Percentiles rank a stretch among this genome's conserved stretches.
These are phyloP conservation scores for Tephrocybe sp. DNA, from an alignment of 768 basidiomycete species.

Conservation along the genomic window DNA sequence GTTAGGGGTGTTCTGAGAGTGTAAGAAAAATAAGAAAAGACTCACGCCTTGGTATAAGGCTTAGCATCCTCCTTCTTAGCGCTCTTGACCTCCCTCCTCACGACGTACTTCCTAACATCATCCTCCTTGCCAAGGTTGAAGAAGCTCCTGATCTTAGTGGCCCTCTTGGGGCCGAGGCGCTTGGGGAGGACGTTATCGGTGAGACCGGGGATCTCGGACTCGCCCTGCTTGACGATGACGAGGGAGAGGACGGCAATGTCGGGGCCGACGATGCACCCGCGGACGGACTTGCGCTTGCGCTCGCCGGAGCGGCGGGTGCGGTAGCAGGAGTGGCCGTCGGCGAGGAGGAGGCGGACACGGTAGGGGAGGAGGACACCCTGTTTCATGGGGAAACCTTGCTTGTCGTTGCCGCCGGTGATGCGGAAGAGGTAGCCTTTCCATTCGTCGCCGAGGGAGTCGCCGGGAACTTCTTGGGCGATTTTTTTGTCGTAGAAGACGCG, in stretches of 20 bases:
- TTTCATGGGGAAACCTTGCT: conserved; percentile 99
- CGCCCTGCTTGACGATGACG: conserved; percentile 96
- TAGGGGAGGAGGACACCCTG: conserved; percentile 95
- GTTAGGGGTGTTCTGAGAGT: neutral
- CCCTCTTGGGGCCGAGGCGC: conserved; percentile 94
- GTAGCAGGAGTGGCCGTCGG: conserved; percentile 98
- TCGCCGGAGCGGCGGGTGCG: conserved; percentile 90
- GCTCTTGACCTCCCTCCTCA: conserved; percentile 87
- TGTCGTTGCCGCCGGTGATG: conserved; percentile 98
- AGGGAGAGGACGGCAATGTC: conserved; percentile 95
- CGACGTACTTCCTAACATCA: conserved; percentile 97
- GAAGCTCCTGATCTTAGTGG: conserved; percentile 95
- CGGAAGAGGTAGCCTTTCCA: conserved; percentile 97
- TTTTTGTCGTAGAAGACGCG: conserved; percentile 97
- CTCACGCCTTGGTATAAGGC: conserved; percentile 96
- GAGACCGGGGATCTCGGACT: conserved; percentile 84
- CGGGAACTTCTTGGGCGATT: conserved; percentile 92
- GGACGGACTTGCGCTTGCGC: conserved; percentile 98
- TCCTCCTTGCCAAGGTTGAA: conserved; percentile 98
- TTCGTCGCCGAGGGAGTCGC: conserved; percentile 90
- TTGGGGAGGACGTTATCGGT: conserved; percentile 94
- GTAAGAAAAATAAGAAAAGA: conserved; percentile 19
- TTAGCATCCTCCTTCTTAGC: conserved; percentile 88
- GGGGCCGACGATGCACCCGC: conserved; percentile 96
- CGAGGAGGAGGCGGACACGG: conserved; percentile 91